phyloP scores from a whole-genome alignment of 805 yeast species.

The Schwanniomyces pseudopolymorphus region DNA sequence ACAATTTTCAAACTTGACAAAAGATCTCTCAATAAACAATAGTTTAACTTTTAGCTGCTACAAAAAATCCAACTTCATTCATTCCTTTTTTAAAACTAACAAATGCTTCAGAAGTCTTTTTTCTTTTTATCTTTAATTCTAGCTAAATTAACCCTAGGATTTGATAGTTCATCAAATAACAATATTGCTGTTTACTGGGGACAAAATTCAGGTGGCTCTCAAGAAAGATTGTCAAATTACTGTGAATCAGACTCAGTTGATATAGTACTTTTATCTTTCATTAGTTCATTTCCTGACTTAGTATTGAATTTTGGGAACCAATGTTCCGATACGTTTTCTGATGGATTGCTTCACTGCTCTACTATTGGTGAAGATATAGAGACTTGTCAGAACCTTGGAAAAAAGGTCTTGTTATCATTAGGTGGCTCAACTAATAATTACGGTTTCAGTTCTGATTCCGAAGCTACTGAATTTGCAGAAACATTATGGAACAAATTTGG shows the following conservation, averaged over 20 bases:
- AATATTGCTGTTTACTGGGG: slow-evolving; percentile 91
- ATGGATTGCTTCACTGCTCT: slow-evolving; percentile 39
- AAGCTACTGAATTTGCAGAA: slow-evolving; percentile 54
- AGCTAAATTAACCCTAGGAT: neutral
- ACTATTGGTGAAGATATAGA: slow-evolving; percentile 56
- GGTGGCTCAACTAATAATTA: slow-evolving; percentile 45
- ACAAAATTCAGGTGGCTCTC: slow-evolving; percentile 37
- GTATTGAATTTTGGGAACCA: slow-evolving; percentile 19
- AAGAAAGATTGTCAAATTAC: slow-evolving; percentile 39
- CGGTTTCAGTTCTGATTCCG: slow-evolving; percentile 49
- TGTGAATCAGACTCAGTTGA: slow-evolving; percentile 69
- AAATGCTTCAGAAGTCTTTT: neutral
- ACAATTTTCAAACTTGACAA: neutral
- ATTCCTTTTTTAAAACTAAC: neutral
- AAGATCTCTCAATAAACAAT: no score
- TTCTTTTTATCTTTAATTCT: slow-evolving; percentile 2
- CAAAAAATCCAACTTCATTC: neutral
- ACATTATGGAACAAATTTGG: slow-evolving; percentile 38
- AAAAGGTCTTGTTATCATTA: slow-evolving; percentile 69
- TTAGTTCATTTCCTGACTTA: slow-evolving; percentile 52
- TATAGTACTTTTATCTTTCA: slow-evolving; percentile 65
- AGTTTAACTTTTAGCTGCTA: neutral
- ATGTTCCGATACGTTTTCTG: slow-evolving; percentile 26
- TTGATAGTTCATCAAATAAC: slow-evolving; percentile 11
- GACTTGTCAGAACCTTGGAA: slow-evolving; percentile 72